Evolutionary conservation across 148 eudicot species (phyloP).

Genomic region (Rhododendron molle): DNA sequence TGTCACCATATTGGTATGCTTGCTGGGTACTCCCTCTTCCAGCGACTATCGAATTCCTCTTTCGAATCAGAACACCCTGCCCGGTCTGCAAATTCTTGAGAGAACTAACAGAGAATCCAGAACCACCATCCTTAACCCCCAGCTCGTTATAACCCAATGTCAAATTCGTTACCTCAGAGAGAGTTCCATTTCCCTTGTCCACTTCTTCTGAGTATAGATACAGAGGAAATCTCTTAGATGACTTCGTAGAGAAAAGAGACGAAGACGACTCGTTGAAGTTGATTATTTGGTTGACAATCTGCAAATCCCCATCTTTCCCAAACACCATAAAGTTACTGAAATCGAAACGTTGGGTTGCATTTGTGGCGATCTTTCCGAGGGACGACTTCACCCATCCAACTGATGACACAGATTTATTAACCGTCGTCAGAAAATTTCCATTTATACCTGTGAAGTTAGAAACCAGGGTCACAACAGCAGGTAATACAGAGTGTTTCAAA

Average conservation of each 20-base stretch:
- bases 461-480: constrained; percentile 17
- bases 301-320: constrained; percentile 48
- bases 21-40: constrained; percentile 70
- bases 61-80: constrained; percentile 47
- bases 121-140: constrained; percentile 14
- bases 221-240: constrained; percentile 49
- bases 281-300: constrained; percentile 58
- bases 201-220: constrained; percentile 31
- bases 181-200: constrained; percentile 35
- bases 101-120: constrained; percentile 19
- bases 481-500: constrained; percentile 17
- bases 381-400: constrained; percentile 73
- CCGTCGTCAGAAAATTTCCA: constrained; percentile 49
- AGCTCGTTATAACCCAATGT: constrained; percentile 50
- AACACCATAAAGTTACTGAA: constrained; percentile 51
- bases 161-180: constrained; percentile 33
- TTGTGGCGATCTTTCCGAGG: constrained; percentile 44
- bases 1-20: constrained; percentile 33
- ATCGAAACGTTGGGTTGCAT: constrained; percentile 36
- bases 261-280: constrained; percentile 37
- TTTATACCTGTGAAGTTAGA: constrained; percentile 50
- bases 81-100: constrained; percentile 54
- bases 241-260: constrained; percentile 15
- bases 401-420: constrained; percentile 38
- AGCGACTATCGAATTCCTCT: constrained; percentile 42